Evolutionary conservation across 345 rosid genomes (phyloP).

Genomic region (Eucalyptus cloeziana): DNA sequence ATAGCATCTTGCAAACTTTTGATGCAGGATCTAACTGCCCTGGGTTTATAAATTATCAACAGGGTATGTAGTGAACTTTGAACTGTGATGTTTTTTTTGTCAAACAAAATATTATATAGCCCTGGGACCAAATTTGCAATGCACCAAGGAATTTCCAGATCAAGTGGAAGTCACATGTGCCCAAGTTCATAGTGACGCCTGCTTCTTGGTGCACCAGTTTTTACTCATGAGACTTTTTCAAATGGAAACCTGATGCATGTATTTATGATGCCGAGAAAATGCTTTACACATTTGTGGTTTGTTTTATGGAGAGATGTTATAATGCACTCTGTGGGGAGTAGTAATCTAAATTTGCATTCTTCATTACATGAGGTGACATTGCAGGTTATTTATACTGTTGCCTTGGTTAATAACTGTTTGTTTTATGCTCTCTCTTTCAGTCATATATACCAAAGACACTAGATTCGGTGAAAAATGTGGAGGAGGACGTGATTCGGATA

Average conservation of each 20-base stretch:
- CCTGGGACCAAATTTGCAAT: neutral
- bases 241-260: neutral
- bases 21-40: neutral
- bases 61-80: neutral
- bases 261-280: neutral
- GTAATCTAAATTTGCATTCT: neutral
- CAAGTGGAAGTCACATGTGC: neutral
- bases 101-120: neutral
- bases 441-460: conserved; percentile 82
- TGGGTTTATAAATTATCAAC: neutral
- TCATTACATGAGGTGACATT: neutral
- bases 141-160: neutral
- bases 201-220: neutral
- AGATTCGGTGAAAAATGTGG: conserved; percentile 62
- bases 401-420: neutral
- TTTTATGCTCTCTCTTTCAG: conserved; percentile 12
- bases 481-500: conserved; percentile 63
- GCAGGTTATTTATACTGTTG: neutral
- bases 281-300: neutral
- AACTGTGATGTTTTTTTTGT: neutral
- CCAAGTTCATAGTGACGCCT: neutral
- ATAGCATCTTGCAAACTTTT: neutral
- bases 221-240: neutral
- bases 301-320: neutral
- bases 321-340: neutral